Evolutionary conservation across 805 yeast species (phyloP).

Genomic region (Millerozyma acaciae): DNA sequence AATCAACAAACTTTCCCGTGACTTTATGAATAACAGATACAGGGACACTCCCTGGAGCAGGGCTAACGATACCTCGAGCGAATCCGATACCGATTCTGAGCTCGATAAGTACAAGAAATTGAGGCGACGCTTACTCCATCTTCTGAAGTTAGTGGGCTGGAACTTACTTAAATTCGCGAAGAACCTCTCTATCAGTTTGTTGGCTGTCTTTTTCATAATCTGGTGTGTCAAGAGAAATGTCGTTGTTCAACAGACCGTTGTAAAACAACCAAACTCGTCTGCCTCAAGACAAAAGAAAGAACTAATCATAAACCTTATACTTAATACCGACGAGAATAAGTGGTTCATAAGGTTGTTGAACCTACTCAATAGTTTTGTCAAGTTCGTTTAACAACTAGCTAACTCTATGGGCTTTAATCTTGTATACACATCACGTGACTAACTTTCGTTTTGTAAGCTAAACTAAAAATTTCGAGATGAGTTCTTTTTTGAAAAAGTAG

Average conservation of each 20-base stretch:
- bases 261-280: slow-evolving; percentile 23
- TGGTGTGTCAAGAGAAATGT: slow-evolving; percentile 43
- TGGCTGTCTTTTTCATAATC: slow-evolving; percentile 35
- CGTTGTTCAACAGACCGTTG: slow-evolving; percentile 34
- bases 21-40: slow-evolving; percentile 19
- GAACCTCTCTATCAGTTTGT: slow-evolving; percentile 31
- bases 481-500: slow-evolving; percentile 5
- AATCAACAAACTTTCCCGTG: slow-evolving; percentile 42
- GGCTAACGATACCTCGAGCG: slow-evolving; percentile 6
- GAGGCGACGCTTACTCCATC: slow-evolving; percentile 17
- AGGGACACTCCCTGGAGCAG: slow-evolving; percentile 3
- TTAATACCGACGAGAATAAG: slow-evolving; percentile 40
- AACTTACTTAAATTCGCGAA: slow-evolving; percentile 26
- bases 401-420: no score
- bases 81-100: slow-evolving; percentile 14
- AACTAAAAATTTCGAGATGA: slow-evolving; percentile 19
- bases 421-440: slow-evolving; percentile 3
- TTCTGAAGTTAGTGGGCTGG: slow-evolving; percentile 26
- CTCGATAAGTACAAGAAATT: slow-evolving; percentile 17
- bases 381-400: slow-evolving; percentile 40
- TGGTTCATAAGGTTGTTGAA: slow-evolving; percentile 39
- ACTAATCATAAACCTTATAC: slow-evolving; percentile 39
- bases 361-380: slow-evolving; percentile 38
- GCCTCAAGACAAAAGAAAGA: slow-evolving; percentile 26
- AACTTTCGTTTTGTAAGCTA: slow-evolving; percentile 1